Conservation (phyloP, 2,329 filamentous ascomycete species). For the Zymoseptoria brevis region DNA sequence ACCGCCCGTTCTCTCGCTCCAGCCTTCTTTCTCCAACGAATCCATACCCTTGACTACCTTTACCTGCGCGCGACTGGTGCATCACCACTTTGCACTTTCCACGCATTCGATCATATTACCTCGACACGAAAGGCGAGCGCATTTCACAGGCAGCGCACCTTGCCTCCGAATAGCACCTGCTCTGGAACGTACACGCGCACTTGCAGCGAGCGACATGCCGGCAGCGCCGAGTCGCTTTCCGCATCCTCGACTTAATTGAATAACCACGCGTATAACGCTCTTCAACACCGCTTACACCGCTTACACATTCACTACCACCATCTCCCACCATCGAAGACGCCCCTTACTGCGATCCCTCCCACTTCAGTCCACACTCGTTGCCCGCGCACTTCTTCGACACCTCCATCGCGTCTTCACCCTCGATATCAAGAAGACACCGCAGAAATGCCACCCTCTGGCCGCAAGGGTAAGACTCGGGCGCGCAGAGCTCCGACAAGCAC, state of each 20-base stretch:
- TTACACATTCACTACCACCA: neutral
- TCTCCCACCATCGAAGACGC: neutral
- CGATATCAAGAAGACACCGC: neutral
- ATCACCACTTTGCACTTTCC: neutral
- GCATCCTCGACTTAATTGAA: neutral
- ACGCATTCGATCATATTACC: neutral
- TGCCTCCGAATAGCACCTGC: neutral
- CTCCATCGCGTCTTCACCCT: neutral
- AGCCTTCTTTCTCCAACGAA: no score
- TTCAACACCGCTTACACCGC: neutral
- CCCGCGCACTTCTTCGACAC: neutral
- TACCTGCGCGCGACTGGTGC: no score
- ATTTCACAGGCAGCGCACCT: neutral
- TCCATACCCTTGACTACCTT: no score
- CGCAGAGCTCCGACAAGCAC: constrained; percentile 23
- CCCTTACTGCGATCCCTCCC: neutral
- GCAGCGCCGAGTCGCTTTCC: neutral
- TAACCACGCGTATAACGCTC: neutral
- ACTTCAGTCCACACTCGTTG: neutral
- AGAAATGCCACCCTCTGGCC: constrained; percentile 27
- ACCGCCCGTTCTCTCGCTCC: no score
- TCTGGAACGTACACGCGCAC: neutral
- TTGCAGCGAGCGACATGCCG: neutral
- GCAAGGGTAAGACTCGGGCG: constrained; percentile 28
- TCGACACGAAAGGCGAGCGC: no score